Evolutionary conservation across 805 yeast genomes (phyloP).

Genomic region (Monosporozyma solicola): DNA sequence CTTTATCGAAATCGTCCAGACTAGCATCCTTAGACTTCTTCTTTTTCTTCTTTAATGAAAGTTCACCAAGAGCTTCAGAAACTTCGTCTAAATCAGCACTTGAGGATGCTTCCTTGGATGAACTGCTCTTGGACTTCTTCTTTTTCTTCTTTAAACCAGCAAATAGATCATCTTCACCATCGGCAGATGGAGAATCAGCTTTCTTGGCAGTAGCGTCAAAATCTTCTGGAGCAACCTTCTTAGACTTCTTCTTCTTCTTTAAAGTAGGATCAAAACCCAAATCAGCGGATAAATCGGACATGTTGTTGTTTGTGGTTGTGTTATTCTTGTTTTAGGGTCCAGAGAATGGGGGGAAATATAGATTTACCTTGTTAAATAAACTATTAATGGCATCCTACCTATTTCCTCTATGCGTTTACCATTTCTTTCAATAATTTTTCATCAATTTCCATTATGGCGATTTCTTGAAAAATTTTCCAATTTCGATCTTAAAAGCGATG

Average conservation of each 20-base stretch:
- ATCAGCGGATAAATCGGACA: slow-evolving; percentile 31
- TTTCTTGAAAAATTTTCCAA: background rate
- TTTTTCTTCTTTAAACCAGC: slow-evolving; percentile 80
- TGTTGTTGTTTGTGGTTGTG: slow-evolving; percentile 1
- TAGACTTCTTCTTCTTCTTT: slow-evolving; percentile 72
- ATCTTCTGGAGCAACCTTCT: slow-evolving; percentile 36
- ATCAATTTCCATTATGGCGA: background rate
- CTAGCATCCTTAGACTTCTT: slow-evolving; percentile 56
- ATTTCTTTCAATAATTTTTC: background rate
- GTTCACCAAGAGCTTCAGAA: slow-evolving; percentile 58
- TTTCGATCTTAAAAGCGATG: background rate
- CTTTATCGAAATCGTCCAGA: slow-evolving; percentile 77
- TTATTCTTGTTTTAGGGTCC: background rate
- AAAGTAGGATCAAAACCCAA: slow-evolving; percentile 65
- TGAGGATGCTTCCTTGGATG: slow-evolving; percentile 31
- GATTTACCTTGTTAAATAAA: no score
- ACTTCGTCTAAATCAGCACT: slow-evolving; percentile 31
- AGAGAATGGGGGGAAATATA: background rate
- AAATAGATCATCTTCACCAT: slow-evolving; percentile 58
- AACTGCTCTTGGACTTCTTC: slow-evolving; percentile 52
- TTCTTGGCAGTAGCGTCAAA: slow-evolving; percentile 30
- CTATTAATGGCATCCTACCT: background rate
- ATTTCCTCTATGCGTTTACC: background rate
- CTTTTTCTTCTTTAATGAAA: slow-evolving; percentile 74
- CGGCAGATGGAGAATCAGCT: slow-evolving; percentile 20